Percentiles rank a stretch among this genome's conserved stretches.
Conservation (phyloP, 2,329 filamentous ascomycete genomes). For the Elsinoe necatrix region DNA sequence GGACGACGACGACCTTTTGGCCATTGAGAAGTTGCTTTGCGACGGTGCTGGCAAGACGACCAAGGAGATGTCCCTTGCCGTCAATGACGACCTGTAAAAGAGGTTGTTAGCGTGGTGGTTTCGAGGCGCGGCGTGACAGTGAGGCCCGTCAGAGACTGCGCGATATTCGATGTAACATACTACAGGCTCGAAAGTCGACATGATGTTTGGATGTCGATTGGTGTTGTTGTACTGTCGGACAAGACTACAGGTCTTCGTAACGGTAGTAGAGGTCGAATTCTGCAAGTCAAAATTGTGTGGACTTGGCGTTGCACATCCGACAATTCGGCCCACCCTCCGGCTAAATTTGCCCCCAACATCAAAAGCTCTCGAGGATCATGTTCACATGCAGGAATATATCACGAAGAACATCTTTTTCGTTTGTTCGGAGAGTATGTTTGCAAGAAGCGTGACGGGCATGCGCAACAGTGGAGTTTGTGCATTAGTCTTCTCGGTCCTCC, state of each 20-base stretch:
- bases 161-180: slow-evolving; percentile 38
- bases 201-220: slow-evolving; percentile 34
- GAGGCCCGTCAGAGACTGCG: not conserved
- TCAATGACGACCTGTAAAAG: slow-evolving; percentile 84
- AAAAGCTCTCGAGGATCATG: no score
- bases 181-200: slow-evolving; percentile 57
- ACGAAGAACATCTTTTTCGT: no score
- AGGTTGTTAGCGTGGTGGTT: slow-evolving; percentile 13
- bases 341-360: not conserved
- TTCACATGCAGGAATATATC: no score
- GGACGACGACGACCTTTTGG: slow-evolving; percentile 98
- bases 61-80: slow-evolving; percentile 99
- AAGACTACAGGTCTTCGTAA: not conserved
- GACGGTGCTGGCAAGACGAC: slow-evolving; percentile 94
- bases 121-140: not conserved
- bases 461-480: no score
- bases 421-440: no score
- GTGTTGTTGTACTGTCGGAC: not conserved
- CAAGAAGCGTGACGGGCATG: no score
- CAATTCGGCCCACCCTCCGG: not conserved
- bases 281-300: not conserved
- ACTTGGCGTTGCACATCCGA: not conserved
- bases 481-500: not conserved
- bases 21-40: slow-evolving; percentile 98
- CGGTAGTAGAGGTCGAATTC: not conserved